Evolutionary conservation across 345 rosid genomes (phyloP).

Genomic region (Arabidopsis suecica): DNA sequence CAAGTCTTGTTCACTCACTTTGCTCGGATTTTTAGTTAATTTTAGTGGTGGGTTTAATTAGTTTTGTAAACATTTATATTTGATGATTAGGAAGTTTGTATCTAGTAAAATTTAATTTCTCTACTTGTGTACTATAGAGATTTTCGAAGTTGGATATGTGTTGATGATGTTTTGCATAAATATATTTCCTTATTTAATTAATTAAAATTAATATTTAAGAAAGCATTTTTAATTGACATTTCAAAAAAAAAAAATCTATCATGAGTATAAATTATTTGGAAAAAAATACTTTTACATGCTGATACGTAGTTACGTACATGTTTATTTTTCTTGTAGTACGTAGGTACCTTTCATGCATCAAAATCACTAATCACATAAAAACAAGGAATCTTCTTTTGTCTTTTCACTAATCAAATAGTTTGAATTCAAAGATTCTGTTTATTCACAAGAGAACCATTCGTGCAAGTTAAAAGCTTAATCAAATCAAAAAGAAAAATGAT

Average conservation of each 20-base stretch:
- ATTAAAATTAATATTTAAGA: not conserved
- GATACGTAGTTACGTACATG: not conserved
- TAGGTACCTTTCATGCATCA: conserved; percentile 6
- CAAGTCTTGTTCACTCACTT: not conserved
- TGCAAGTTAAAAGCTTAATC: conserved; percentile 38
- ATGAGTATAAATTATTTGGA: not conserved
- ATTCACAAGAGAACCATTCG: conserved; percentile 36
- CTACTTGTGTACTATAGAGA: no score
- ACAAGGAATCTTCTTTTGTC: conserved; percentile 40
- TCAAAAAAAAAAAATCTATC: not conserved
- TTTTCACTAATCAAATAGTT: conserved; percentile 8
- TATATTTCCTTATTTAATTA: not conserved
- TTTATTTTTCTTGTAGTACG: not conserved
- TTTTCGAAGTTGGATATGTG: not conserved
- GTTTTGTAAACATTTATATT: not conserved
- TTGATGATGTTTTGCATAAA: not conserved
- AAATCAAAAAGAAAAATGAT: not conserved
- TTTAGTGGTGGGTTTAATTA: not conserved
- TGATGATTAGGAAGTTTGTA: not conserved
- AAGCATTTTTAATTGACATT: not conserved
- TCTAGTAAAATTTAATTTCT: not conserved
- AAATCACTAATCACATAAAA: conserved; percentile 22
- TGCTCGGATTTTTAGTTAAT: not conserved
- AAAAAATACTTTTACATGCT: no score
- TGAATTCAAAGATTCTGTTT: conserved; percentile 35